Percentiles rank a stretch among this genome's conserved stretches.
phyloP scores from a whole-genome alignment of 495 filamentous ascomycete genomes.

The Hypoxylon cercidicola region DNA sequence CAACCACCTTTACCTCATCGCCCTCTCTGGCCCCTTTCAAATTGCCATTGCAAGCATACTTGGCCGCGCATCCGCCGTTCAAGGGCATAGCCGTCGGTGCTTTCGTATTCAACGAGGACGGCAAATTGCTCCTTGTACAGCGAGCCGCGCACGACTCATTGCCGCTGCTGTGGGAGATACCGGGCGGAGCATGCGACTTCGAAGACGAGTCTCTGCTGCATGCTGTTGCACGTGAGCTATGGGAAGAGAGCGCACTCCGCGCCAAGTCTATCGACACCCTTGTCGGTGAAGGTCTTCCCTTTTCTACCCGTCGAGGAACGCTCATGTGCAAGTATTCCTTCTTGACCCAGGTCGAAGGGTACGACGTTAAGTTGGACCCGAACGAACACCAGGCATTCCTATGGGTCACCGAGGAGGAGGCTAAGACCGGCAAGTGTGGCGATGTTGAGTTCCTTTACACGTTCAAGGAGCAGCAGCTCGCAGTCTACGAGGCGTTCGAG shows the following conservation, averaged over 20 bases:
- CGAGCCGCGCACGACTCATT: slow-evolving; percentile 61
- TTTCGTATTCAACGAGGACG: slow-evolving; percentile 49
- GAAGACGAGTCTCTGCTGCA: slow-evolving; percentile 62
- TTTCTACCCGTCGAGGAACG: slow-evolving; percentile 51
- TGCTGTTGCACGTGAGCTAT: slow-evolving; percentile 61
- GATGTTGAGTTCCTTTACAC: slow-evolving; percentile 51
- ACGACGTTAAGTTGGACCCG: slow-evolving; percentile 51
- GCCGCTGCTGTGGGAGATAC: slow-evolving; percentile 65
- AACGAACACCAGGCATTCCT: slow-evolving; percentile 56
- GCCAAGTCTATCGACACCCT: slow-evolving; percentile 50
- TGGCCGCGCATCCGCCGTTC: slow-evolving; percentile 37
- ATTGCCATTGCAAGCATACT: slow-evolving; percentile 36
- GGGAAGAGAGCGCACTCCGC: slow-evolving; percentile 63
- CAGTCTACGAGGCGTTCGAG: slow-evolving; percentile 47
- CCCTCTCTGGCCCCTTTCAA: slow-evolving; percentile 39
- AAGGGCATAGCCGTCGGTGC: slow-evolving; percentile 47
- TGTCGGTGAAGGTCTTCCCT: slow-evolving; percentile 47
- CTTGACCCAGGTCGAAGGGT: slow-evolving; percentile 51
- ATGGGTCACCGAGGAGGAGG: slow-evolving; percentile 59
- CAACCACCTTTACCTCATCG: slow-evolving; percentile 42
- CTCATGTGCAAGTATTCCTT: slow-evolving; percentile 51
- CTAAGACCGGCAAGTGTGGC: slow-evolving; percentile 35
- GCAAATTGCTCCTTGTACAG: slow-evolving; percentile 60
- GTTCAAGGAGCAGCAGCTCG: slow-evolving; percentile 34
- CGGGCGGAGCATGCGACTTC: slow-evolving; percentile 63